These are phyloP conservation scores for Hanseniaspora vineae DNA, from an alignment of 805 yeast genomes.

Conservation along the genomic window DNA sequence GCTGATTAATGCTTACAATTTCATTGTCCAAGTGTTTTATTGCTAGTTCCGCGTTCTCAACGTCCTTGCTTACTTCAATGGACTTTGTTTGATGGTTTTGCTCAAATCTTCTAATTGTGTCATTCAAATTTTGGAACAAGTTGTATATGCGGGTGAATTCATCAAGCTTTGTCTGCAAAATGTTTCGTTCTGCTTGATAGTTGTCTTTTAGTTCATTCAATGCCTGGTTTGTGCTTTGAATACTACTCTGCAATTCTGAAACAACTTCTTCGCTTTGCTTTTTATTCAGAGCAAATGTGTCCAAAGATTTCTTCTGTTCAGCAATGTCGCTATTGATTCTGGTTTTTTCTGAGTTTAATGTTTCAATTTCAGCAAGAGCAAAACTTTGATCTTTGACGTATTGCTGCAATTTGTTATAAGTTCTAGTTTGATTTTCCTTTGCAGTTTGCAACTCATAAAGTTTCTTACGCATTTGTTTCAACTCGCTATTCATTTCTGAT, in stretches of 20 bases:
- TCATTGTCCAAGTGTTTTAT: constrained; percentile 1
- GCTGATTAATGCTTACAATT: constrained; percentile 14
- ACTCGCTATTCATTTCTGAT: constrained; percentile 9
- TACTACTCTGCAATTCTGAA: constrained; percentile 2
- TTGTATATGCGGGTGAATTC: neutral
- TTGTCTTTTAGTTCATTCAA: neutral
- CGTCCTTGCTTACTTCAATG: neutral
- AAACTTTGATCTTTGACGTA: constrained; percentile 13
- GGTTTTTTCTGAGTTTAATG: constrained; percentile 7
- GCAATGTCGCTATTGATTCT: constrained; percentile 8
- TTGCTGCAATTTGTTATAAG: constrained; percentile 11
- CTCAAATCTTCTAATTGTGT: neutral
- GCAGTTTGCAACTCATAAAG: constrained; percentile 14
- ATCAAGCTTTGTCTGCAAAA: neutral
- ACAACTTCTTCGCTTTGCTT: constrained; percentile 2
- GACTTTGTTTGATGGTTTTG: neutral
- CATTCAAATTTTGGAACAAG: neutral
- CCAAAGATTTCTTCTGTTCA: constrained; percentile 7
- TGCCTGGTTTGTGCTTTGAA: neutral
- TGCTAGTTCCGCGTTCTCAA: neutral
- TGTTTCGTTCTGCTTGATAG: constrained; percentile 2
- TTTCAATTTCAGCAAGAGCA: constrained; percentile 15
- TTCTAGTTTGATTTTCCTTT: constrained; percentile 14
- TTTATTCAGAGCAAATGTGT: constrained; percentile 7
- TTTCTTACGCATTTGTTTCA: constrained; percentile 15